Percentiles rank a stretch among this genome's conserved stretches.
phyloP scores from a whole-genome alignment of 495 filamentous ascomycete species.

The Cetradonia linearis region DNA sequence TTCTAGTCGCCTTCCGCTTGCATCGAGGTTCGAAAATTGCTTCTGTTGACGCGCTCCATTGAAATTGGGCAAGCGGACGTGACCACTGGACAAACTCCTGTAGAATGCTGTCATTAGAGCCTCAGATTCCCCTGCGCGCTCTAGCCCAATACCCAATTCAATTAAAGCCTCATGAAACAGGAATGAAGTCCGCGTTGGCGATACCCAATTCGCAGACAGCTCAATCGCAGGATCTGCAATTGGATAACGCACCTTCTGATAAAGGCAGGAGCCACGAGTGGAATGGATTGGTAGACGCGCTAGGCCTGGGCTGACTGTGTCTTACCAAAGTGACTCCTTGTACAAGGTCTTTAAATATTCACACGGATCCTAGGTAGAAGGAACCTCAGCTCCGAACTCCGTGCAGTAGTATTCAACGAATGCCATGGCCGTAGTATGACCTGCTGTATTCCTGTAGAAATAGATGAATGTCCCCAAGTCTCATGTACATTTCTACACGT shows the following conservation, averaged over 20 bases:
- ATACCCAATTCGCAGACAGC: not conserved
- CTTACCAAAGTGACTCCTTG: not conserved
- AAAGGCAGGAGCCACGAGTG: constrained; percentile 1
- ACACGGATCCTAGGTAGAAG: not conserved
- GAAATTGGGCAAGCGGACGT: not conserved
- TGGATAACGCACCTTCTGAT: not conserved
- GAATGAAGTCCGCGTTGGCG: constrained; percentile 1
- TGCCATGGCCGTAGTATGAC: too few relatives aligned
- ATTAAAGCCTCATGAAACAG: constrained; percentile 6
- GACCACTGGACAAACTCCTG: constrained; percentile 1
- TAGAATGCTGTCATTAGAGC: constrained; percentile 1
- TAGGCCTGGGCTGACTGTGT: constrained; percentile 10
- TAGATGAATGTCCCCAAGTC: not conserved
- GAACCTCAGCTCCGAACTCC: constrained; percentile 3
- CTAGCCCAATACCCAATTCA: constrained; percentile 1
- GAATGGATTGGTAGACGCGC: not conserved
- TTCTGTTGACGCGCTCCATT: constrained; percentile 6
- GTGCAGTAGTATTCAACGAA: not conserved
- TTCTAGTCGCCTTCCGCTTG: constrained; percentile 9
- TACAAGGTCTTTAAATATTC: not conserved
- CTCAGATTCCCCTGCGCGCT: not conserved
- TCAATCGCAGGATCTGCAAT: not conserved
- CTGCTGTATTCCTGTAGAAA: not conserved
- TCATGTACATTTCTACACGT: constrained; percentile 7
- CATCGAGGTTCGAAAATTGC: constrained; percentile 1